A percentile compares a stretch with the other conserved stretches of the same genome.
These are phyloP conservation scores for Alternaria longipes DNA, from an alignment of 2,329 filamentous ascomycete species.

Conservation along the genomic window DNA sequence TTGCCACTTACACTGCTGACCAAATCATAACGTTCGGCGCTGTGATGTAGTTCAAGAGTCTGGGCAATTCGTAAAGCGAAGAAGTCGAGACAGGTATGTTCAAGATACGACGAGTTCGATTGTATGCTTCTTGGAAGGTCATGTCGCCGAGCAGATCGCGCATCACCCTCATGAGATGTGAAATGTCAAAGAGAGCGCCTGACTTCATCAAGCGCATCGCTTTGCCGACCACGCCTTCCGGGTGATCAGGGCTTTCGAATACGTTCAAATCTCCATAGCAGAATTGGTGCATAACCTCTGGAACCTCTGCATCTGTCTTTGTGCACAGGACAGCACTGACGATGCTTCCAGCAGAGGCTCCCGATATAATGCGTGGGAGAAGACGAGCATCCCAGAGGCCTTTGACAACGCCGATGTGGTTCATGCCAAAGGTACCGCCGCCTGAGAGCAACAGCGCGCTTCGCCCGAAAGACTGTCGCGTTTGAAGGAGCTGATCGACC, in stretches of 20 bases:
- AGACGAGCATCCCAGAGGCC: constrained; percentile 77
- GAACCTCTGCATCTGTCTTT: constrained; percentile 80
- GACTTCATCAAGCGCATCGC: constrained; percentile 79
- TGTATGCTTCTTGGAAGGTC: constrained; percentile 95
- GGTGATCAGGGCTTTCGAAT: constrained; percentile 71
- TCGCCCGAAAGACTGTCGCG: constrained; percentile 83
- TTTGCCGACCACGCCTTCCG: constrained; percentile 73
- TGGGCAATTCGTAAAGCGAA: constrained; percentile 84
- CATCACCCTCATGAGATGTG: constrained; percentile 83
- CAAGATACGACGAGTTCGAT: constrained; percentile 87
- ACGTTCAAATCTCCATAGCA: constrained; percentile 83
- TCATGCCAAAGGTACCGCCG: constrained; percentile 90
- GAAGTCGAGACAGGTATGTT: constrained; percentile 94
- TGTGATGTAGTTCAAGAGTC: constrained; percentile 90
- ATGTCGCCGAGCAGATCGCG: constrained; percentile 81
- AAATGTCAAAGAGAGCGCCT: constrained; percentile 85
- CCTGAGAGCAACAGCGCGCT: constrained; percentile 85
- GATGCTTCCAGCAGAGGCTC: constrained; percentile 87
- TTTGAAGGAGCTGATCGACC: constrained; percentile 74
- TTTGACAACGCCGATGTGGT: constrained; percentile 88
- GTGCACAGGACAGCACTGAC: constrained; percentile 83
- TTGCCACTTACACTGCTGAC: constrained; percentile 76
- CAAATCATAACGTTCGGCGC: constrained; percentile 95
- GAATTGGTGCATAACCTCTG: constrained; percentile 72
- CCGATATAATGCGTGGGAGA: constrained; percentile 85